Evolutionary conservation across 345 rosid species (phyloP).

Genomic region (Melaleuca alternifolia): DNA sequence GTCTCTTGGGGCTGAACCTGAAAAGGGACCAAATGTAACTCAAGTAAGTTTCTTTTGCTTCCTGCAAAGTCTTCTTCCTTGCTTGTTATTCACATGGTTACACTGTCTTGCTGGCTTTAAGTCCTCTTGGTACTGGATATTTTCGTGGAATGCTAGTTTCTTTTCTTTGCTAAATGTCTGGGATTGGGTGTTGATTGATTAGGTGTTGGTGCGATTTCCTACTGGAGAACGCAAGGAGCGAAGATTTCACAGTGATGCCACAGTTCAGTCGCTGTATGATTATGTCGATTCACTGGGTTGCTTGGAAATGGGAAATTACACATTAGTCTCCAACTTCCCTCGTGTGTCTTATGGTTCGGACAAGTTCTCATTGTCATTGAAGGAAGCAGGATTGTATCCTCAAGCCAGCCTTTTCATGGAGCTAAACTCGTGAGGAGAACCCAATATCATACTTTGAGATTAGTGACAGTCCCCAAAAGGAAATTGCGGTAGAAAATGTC

Average conservation of each 20-base stretch:
- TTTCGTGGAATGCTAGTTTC: not conserved
- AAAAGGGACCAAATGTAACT: conserved; percentile 81
- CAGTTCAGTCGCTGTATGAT: conserved; percentile 62
- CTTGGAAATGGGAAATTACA: conserved; percentile 62
- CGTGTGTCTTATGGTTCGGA: conserved; percentile 64
- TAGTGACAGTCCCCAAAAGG: not conserved
- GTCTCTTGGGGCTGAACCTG: conserved; percentile 85
- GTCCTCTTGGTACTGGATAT: not conserved
- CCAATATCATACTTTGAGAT: not conserved
- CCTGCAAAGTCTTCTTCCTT: not conserved
- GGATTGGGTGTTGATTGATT: not conserved
- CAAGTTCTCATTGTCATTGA: conserved; percentile 44
- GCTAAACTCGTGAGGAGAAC: conserved; percentile 35
- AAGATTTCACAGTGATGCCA: conserved; percentile 54
- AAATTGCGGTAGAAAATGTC: not conserved
- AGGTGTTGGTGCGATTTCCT: conserved; percentile 93
- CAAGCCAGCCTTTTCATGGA: conserved; percentile 98
- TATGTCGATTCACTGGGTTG: conserved; percentile 89
- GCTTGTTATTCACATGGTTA: not conserved
- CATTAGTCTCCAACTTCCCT: conserved; percentile 84
- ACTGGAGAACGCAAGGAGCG: conserved; percentile 92
- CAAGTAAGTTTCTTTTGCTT: conserved; percentile 31
- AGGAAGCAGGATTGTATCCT: conserved; percentile 95
- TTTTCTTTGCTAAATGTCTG: not conserved
- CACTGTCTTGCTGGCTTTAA: not conserved